phyloP scores from a whole-genome alignment of 176 grass and related monocot genomes.

The Oryza brachyantha region DNA sequence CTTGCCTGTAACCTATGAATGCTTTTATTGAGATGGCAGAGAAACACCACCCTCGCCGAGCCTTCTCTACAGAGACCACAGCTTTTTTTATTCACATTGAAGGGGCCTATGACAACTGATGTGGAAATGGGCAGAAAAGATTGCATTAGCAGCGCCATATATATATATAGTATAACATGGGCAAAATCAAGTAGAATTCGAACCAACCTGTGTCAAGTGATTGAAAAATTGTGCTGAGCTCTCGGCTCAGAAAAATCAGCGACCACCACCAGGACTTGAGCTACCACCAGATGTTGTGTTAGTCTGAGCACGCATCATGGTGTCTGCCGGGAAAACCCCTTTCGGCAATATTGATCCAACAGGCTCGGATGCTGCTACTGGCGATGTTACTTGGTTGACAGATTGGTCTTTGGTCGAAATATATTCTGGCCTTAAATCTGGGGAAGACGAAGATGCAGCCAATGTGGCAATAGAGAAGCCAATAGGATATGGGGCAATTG shows the following conservation, averaged over 20 bases:
- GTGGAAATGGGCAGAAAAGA: constrained; percentile 10
- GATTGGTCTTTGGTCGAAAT: constrained; percentile 49
- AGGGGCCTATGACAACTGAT: constrained; percentile 48
- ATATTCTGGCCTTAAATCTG: constrained; percentile 54
- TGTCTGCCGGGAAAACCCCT: constrained; percentile 43
- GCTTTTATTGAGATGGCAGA: constrained; percentile 64
- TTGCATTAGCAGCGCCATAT: neutral
- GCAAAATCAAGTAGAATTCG: neutral
- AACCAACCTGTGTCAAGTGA: constrained; percentile 54
- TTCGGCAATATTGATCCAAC: constrained; percentile 47
- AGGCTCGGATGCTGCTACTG: constrained; percentile 35
- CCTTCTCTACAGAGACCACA: constrained; percentile 52
- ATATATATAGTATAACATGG: neutral
- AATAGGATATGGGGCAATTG: constrained; percentile 56
- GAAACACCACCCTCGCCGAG: constrained; percentile 39
- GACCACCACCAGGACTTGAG: constrained; percentile 48
- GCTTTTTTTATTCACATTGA: constrained; percentile 60
- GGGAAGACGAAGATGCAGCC: constrained; percentile 65
- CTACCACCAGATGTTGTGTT: constrained; percentile 42
- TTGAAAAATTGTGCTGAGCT: constrained; percentile 46
- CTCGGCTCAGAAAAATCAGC: constrained; percentile 46
- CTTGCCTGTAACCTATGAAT: constrained; percentile 67
- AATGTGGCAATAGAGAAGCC: constrained; percentile 56
- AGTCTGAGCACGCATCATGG: constrained; percentile 45
- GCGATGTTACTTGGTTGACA: constrained; percentile 47